phyloP scores from a whole-genome alignment of 768 basidiomycete species.

The Tephrocybe rancida region DNA sequence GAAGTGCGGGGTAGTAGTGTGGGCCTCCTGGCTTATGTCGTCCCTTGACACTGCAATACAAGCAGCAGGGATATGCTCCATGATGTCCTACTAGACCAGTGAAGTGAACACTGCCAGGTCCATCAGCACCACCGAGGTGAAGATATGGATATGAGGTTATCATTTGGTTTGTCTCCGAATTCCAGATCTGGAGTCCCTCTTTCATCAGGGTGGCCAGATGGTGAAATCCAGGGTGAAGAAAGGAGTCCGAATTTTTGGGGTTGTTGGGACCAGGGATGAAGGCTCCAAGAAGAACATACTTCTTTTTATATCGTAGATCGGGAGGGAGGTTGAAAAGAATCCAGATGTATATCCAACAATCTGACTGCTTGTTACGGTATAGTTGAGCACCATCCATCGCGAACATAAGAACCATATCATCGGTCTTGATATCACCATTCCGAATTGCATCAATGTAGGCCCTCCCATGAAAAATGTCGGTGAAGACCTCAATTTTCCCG shows the following conservation, averaged over 20 bases:
- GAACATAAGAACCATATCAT: conserved; percentile 36
- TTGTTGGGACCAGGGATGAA: conserved; percentile 11
- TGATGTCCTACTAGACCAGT: conserved; percentile 34
- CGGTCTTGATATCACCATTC: conserved; percentile 20
- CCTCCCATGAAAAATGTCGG: conserved; percentile 31
- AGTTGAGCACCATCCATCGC: conserved; percentile 20
- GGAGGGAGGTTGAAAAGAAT: conserved; percentile 28
- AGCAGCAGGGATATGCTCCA: conserved; percentile 34
- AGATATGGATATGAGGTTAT: conserved; percentile 24
- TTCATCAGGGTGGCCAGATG: conserved; percentile 29
- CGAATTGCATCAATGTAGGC: conserved; percentile 28
- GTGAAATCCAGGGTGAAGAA: conserved; percentile 22
- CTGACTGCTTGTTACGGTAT: neutral
- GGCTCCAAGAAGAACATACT: conserved; percentile 3
- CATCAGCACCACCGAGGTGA: conserved; percentile 30
- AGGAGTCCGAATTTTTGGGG: conserved; percentile 10
- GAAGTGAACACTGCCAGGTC: conserved; percentile 27
- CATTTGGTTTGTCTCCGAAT: conserved; percentile 19
- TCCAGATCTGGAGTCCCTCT: conserved; percentile 33
- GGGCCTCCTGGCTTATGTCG: conserved; percentile 18
- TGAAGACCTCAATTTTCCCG: conserved; percentile 13
- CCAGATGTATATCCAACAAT: conserved; percentile 31
- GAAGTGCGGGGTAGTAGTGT: conserved; percentile 33
- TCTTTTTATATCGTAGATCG: conserved; percentile 25
- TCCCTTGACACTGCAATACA: conserved; percentile 31